Conservation (phyloP, 208 protist genomes). For the Acanthamoeba royreba region DNA sequence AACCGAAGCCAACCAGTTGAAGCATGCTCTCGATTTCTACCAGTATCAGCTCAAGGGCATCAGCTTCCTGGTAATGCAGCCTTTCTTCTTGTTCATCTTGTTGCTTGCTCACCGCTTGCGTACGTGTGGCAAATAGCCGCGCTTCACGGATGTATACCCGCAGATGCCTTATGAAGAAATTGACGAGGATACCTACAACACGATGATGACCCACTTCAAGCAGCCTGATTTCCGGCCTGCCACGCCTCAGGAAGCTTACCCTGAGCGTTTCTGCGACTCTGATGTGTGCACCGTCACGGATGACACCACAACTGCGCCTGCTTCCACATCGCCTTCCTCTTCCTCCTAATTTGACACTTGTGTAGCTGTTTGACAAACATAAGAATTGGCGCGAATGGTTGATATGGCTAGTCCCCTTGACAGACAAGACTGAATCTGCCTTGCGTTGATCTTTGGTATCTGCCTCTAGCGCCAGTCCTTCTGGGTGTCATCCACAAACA, state of each 20-base stretch:
- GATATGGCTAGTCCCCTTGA: no score
- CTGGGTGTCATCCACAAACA: no score
- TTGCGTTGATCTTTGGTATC: no score
- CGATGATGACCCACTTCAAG: slow-evolving; percentile 6
- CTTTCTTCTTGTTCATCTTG: background rate
- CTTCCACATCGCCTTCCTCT: background rate
- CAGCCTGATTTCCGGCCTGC: slow-evolving; percentile 38
- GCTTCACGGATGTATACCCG: slow-evolving; percentile 51
- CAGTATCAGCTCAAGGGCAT: slow-evolving; percentile 86
- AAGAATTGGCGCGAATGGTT: no score
- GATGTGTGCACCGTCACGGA: background rate
- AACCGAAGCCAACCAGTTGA: slow-evolving; percentile 74
- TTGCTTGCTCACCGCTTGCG: background rate
- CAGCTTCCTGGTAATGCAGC: slow-evolving; percentile 69
- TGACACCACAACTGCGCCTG: background rate
- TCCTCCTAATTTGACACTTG: no score
- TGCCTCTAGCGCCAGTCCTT: no score
- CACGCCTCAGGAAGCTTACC: slow-evolving; percentile 37
- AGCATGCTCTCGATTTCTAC: slow-evolving; percentile 80
- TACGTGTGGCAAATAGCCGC: no score
- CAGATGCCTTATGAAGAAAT: slow-evolving; percentile 85
- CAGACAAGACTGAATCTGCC: no score
- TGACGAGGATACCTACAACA: slow-evolving; percentile 58
- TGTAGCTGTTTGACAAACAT: no score
- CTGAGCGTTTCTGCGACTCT: slow-evolving; percentile 73